These are phyloP conservation scores for Globisporangium alternatum DNA, from an alignment of 352 stramenopile species.

Conservation along the genomic window DNA sequence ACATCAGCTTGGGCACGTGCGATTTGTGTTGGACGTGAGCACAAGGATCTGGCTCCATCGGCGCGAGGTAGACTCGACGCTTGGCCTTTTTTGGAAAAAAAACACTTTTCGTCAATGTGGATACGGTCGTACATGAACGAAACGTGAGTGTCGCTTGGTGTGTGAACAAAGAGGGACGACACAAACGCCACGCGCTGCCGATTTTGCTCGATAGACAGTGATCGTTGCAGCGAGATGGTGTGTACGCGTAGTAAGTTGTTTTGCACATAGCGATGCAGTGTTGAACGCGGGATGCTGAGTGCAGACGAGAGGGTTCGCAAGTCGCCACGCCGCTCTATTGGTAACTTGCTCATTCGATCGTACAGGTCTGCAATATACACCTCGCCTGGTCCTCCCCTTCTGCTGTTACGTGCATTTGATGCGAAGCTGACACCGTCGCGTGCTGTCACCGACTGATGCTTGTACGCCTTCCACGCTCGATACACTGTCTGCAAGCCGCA, in stretches of 20 bases:
- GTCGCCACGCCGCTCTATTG: constrained; percentile 10
- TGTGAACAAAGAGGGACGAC: neutral
- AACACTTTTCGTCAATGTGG: constrained; percentile 1
- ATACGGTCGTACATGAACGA: neutral
- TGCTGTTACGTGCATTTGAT: constrained; percentile 9
- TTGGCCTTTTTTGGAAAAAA: constrained; percentile 5
- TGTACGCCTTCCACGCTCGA: constrained; percentile 12
- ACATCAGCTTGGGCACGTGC: constrained; percentile 10
- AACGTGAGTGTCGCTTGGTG: neutral
- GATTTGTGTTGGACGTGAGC: constrained; percentile 10
- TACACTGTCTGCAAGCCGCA: constrained; percentile 10
- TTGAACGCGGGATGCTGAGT: constrained; percentile 8
- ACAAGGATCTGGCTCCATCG: constrained; percentile 8
- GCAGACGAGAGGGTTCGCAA: constrained; percentile 12
- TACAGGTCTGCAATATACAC: constrained; percentile 8
- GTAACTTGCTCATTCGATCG: constrained; percentile 10
- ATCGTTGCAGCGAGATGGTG: constrained; percentile 8
- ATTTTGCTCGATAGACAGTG: constrained; percentile 1
- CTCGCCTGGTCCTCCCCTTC: constrained; percentile 9
- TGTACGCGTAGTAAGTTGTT: constrained; percentile 9
- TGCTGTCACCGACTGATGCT: constrained; percentile 2
- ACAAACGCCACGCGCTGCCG: constrained; percentile 2
- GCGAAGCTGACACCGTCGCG: constrained; percentile 5
- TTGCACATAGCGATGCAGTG: constrained; percentile 12
- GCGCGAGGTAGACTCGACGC: constrained; percentile 12